Base-by-base conservation (phyloP, 306 rosid species). In the Hylodesmum podocarpum region DNA sequence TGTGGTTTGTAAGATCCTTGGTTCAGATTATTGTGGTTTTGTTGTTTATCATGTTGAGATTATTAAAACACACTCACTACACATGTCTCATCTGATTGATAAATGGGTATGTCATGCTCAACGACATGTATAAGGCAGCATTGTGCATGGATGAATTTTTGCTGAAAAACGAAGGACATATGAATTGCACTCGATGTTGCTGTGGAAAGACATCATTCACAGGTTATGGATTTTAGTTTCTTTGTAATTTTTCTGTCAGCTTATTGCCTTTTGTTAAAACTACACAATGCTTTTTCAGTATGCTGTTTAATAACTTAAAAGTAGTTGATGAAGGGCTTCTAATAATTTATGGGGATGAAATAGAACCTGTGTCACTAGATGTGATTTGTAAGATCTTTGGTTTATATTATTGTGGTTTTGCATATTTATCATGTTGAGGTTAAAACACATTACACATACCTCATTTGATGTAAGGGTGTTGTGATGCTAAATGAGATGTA, bases 241-340 rank as follows among this genome's bases (percentile, higher is more conserved):
- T 70, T 8, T 80, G 75, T 49, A 76, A 65, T 28, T 50, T 33
- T 55, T 33, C 25, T 68, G 18, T 15, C 37, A 41, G 74, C 66
- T 50, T 73, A 41, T 24, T 24, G 59, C 29, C 62, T 62, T 73
- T 58, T 84, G 79, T 80, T 55, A 58, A 66, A 18, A 66, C 47
- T 59, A 24, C 50, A 6, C 36, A 64, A 5, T 11, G 24, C 61
- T 24, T 11, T 4, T 6, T 2, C 11, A 3, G 15, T 55, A 25
- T 55, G 63, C 63, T 11, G 41, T 29, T 59, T 31, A 16, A 62
- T 27, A 50, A 57, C 46, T 46, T 15, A 15, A 72, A 55, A 70
- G 49, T 70, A 21, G 29, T 12, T 13, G 78, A 61, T 40, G 57
- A 33, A 43, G 73, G 29, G 46, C 66, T 37, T 61, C 63, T 22